Base-by-base conservation (phyloP, 129 eudicot species). In the Artemisia argyi region DNA sequence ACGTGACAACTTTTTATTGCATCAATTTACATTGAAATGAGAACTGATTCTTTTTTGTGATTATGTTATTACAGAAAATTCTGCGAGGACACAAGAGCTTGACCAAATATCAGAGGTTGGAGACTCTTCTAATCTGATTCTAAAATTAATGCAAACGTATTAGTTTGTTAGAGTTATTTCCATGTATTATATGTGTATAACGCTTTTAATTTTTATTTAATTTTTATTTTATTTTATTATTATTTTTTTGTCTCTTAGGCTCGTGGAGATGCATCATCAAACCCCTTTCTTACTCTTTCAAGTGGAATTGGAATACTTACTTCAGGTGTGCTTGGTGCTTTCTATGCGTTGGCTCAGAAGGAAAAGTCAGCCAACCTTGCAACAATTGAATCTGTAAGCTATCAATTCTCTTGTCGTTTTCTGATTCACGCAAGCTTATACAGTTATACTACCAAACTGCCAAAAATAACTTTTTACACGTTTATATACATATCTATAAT, bases 261-360 rank as follows among this genome's bases (percentile, higher is more conserved):
- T 60, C 80, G 82, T 96, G 85, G 78, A 70, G 53, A 66, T 73
- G 78, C 79, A 81, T 74, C 94, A 79, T 44, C 80, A 15, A 87
- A 85, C 69, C 91, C 95, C 3, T 76, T 86, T 51, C 66, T 94
- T 42, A 82, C 89, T 53, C 83, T 90, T 78, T 78, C 85, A 11
- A 88, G 79, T 81, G 96, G 86, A 69, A 76, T 94, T 20, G 98
- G 98, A 18, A 79, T 85, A 59, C 58, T 90, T 52, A 83, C 91
- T 66, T 84, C 97, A 44, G 90, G 92, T 5, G 86, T 86, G 59
- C 92, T 94, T 79, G 97, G 89, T 73, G 90, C 91, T 60, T 84
- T 94, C 19, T 90, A 85, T 83, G 89, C 91, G 22, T 84, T 86
- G 75, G 79, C 90, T 69, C 89, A 68, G 76, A 87, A 94, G 81